Conservation (phyloP, 192 early-diverging fungal genomes). For the Mycoemilia scoparia region DNA sequence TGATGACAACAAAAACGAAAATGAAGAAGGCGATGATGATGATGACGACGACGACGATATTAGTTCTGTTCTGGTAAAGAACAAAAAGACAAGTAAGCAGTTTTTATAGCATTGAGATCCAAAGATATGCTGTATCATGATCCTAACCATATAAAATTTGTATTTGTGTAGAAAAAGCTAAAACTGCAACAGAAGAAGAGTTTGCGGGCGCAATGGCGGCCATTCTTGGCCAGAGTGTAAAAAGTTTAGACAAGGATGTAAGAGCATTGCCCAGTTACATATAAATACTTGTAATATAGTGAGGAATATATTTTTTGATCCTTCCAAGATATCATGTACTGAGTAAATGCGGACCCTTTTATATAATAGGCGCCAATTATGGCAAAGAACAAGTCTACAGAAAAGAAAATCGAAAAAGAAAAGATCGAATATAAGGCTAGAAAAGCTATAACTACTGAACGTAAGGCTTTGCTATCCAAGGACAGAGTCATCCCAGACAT, state of each 20-base stretch:
- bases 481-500: slow-evolving; percentile 60
- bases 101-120: no score
- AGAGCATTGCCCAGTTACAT: no score
- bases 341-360: no score
- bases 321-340: no score
- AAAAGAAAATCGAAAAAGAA: slow-evolving; percentile 65
- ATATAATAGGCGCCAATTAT: slow-evolving; percentile 73
- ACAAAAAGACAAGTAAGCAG: slow-evolving; percentile 11
- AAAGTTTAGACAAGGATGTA: background rate
- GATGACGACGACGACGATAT: slow-evolving; percentile 5
- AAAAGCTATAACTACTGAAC: slow-evolving; percentile 52
- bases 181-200: slow-evolving; percentile 14
- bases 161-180: no score
- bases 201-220: slow-evolving; percentile 14
- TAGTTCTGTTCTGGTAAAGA: slow-evolving; percentile 3
- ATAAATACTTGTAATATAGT: no score
- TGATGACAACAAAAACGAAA: background rate
- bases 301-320: no score
- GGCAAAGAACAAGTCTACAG: slow-evolving; percentile 60
- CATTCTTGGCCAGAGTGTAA: slow-evolving; percentile 14
- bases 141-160: no score
- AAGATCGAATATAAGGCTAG: slow-evolving; percentile 71
- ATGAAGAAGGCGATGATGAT: slow-evolving; percentile 1
- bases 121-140: no score
- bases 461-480: slow-evolving; percentile 38